Evolutionary conservation across 2,329 filamentous ascomycete genomes (phyloP).

Genomic region (Phoma sp.): DNA sequence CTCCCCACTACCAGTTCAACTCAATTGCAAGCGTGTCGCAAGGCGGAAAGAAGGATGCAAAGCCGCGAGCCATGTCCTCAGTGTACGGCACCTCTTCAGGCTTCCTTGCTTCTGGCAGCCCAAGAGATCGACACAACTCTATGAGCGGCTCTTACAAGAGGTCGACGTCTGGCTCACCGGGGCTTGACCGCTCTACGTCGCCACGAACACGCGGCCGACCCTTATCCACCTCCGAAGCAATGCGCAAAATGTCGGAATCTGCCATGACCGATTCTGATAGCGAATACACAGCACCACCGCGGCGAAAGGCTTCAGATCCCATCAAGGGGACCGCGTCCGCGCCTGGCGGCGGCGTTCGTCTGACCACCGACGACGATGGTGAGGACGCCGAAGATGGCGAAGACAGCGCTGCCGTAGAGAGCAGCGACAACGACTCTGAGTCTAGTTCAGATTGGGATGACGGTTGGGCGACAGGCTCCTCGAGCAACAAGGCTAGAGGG

Average conservation of each 20-base stretch:
- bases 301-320: conserved; percentile 58
- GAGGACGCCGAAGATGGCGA: conserved; percentile 68
- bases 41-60: conserved; percentile 50
- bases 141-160: conserved; percentile 47
- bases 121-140: conserved; percentile 50
- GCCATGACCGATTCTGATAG: conserved; percentile 18
- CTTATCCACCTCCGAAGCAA: conserved; percentile 13
- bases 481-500: conserved; percentile 49
- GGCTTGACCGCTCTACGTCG: conserved; percentile 45
- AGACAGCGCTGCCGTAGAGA: conserved; percentile 67
- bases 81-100: conserved; percentile 44
- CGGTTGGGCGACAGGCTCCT: conserved; percentile 47
- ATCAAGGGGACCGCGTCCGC: conserved; percentile 52
- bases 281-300: conserved; percentile 19
- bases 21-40: conserved; percentile 56
- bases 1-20: conserved; percentile 52
- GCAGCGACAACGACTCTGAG: conserved; percentile 68
- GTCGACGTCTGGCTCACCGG: conserved; percentile 51
- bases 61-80: conserved; percentile 56
- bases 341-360: conserved; percentile 61
- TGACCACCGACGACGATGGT: conserved; percentile 55
- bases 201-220: conserved; percentile 33
- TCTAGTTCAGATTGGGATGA: conserved; percentile 71
- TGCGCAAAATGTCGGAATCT: conserved; percentile 20
- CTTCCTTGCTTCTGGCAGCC: conserved; percentile 28